These are phyloP conservation scores for Annulohypoxylon stygium DNA, from an alignment of 495 filamentous ascomycete genomes.

Conservation along the genomic window DNA sequence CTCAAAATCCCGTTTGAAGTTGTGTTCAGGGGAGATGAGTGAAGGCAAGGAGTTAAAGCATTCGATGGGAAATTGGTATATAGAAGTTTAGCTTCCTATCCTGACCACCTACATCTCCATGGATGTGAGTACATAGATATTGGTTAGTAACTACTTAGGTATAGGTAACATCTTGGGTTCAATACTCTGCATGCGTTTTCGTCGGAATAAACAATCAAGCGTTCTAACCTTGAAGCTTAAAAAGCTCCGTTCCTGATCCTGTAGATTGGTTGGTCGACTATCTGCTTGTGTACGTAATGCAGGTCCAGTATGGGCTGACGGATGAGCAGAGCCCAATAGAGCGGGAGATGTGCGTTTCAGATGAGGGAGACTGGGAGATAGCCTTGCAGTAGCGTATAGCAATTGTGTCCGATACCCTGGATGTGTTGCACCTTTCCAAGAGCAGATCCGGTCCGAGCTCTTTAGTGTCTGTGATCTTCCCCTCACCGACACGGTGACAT, in stretches of 20 bases:
- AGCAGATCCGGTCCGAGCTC: conserved; percentile 29
- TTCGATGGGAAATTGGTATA: neutral
- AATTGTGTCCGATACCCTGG: conserved; percentile 14
- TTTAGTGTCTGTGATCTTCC: conserved; percentile 13
- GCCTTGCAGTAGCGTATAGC: conserved; percentile 26
- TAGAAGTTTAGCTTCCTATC: neutral
- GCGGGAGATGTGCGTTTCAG: conserved; percentile 33
- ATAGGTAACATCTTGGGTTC: neutral
- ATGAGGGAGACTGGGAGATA: conserved; percentile 17
- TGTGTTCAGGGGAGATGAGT: neutral
- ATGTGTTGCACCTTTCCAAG: conserved; percentile 29
- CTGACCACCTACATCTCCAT: neutral
- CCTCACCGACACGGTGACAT: conserved; percentile 15
- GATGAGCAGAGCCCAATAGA: conserved; percentile 11
- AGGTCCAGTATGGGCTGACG: conserved; percentile 20
- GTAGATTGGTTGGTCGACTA: neutral
- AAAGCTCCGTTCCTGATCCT: neutral
- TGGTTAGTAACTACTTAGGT: neutral
- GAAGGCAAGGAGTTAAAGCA: neutral
- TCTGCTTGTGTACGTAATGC: conserved; percentile 10
- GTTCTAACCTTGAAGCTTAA: neutral
- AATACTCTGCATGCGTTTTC: conserved; percentile 6
- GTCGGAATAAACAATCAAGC: neutral
- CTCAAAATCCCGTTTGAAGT: neutral
- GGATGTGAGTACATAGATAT: neutral